Percentiles rank a stretch among this genome's conserved stretches.
Evolutionary conservation across 1,139 yeast genomes (phyloP).

Genomic region (Sugiyamaella pinicola): DNA sequence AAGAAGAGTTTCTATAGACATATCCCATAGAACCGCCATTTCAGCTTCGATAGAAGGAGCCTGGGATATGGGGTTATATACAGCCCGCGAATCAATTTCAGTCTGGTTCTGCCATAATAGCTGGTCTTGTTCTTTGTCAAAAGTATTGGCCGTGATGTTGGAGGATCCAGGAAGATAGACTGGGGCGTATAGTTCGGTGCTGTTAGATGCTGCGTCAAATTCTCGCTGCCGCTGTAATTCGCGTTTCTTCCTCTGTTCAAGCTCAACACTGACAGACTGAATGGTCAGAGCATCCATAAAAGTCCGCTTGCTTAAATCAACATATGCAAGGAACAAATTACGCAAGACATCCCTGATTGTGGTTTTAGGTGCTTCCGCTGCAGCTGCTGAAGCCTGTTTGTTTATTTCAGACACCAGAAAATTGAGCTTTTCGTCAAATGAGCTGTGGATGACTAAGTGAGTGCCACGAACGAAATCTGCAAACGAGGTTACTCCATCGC

Average conservation of each 20-base stretch:
- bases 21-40: conserved; percentile 28
- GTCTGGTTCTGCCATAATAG: conserved; percentile 28
- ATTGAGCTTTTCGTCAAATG: conserved; percentile 8
- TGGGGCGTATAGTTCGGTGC: not conserved
- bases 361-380: not conserved
- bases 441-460: conserved; percentile 15
- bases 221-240: not conserved
- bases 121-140: conserved; percentile 1
- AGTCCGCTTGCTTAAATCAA: conserved; percentile 29
- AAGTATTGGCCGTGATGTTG: not conserved
- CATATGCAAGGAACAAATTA: conserved; percentile 27
- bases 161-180: not conserved
- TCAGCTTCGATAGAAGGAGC: conserved; percentile 26
- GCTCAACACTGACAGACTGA: conserved; percentile 2
- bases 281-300: conserved; percentile 31
- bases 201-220: not conserved
- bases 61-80: conserved; percentile 11
- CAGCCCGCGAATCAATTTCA: conserved; percentile 28
- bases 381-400: conserved; percentile 2
- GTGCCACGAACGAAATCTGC: conserved; percentile 29
- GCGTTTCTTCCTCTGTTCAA: not conserved
- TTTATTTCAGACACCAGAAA: not conserved
- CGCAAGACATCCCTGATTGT: conserved; percentile 18
- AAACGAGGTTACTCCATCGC: conserved; percentile 31
- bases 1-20: conserved; percentile 25